These are phyloP conservation scores for Curvularia sp. DNA, from an alignment of 2,329 filamentous ascomycete species.

Conservation along the genomic window DNA sequence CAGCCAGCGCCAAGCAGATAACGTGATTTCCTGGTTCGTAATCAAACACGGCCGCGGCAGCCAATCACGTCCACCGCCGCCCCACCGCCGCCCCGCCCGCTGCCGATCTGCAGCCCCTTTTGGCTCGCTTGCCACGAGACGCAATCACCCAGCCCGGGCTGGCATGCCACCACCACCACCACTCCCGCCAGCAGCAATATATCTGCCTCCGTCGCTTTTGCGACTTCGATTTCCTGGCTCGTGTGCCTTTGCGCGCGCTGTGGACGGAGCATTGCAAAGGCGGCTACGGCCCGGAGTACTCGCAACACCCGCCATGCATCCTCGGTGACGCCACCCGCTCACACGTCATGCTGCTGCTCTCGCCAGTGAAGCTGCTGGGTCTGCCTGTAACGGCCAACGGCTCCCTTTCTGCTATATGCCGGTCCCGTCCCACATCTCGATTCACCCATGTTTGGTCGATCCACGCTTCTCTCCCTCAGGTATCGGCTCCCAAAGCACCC, in stretches of 20 bases:
- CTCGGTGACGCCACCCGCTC: neutral
- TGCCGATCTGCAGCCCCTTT: slow-evolving; percentile 33
- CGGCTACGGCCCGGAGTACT: neutral
- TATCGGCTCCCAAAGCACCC: slow-evolving; percentile 7
- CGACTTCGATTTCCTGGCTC: neutral
- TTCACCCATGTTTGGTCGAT: slow-evolving; percentile 24
- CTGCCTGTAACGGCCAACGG: slow-evolving; percentile 12
- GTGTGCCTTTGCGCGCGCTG: neutral
- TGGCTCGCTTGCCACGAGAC: slow-evolving; percentile 30
- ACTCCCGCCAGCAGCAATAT: neutral
- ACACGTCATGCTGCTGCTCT: slow-evolving; percentile 3
- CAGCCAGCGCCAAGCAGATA: slow-evolving; percentile 38
- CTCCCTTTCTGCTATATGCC: slow-evolving; percentile 21
- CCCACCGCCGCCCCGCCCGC: slow-evolving; percentile 18
- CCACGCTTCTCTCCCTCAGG: slow-evolving; percentile 13
- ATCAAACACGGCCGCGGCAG: slow-evolving; percentile 16
- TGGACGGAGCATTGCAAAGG: too few species aligned
- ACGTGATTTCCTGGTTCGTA: slow-evolving; percentile 38
- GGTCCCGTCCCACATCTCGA: slow-evolving; percentile 21
- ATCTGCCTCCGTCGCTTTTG: neutral
- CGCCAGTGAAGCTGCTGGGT: slow-evolving; percentile 5
- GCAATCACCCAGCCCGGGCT: neutral
- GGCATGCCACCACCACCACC: neutral
- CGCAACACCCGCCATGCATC: neutral
- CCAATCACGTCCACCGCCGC: slow-evolving; percentile 20